Percentiles rank a stretch among this genome's conserved stretches.
Evolutionary conservation across 2,329 filamentous ascomycete genomes (phyloP).

Genomic region (Fusarium paranaense): DNA sequence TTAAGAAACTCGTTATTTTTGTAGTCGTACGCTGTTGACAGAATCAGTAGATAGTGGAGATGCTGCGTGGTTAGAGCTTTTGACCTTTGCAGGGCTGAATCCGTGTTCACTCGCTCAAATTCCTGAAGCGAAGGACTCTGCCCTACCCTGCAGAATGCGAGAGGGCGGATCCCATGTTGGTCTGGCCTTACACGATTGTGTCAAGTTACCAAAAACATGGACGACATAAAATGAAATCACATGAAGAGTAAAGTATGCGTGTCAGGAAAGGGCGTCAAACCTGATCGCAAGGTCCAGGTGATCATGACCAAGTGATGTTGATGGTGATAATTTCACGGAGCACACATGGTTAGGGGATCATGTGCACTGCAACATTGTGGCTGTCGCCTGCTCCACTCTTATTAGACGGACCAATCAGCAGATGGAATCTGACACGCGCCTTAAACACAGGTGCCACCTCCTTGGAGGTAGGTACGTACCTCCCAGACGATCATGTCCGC

Average conservation of each 20-base stretch:
- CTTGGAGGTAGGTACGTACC: background rate
- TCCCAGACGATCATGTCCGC: no score
- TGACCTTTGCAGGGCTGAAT: background rate
- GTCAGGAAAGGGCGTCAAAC: background rate
- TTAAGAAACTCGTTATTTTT: background rate
- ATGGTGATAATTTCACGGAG: background rate
- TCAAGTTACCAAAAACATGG: background rate
- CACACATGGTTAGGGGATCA: background rate
- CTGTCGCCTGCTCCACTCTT: background rate
- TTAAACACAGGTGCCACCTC: background rate
- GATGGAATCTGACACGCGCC: background rate
- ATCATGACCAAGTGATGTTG: background rate
- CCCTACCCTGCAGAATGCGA: background rate
- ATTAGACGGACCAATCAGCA: background rate
- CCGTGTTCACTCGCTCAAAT: background rate
- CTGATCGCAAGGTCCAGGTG: background rate
- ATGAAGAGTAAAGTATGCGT: background rate
- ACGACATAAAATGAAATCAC: background rate
- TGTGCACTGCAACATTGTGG: background rate
- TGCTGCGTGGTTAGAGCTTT: background rate
- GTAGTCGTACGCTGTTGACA: background rate
- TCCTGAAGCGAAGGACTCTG: background rate
- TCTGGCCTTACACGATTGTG: background rate
- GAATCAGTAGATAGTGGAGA: background rate
- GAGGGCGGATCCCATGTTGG: background rate